These are phyloP conservation scores for Raphanus hybrid DNA, from an alignment of 441 rosid species.

Conservation along the genomic window DNA sequence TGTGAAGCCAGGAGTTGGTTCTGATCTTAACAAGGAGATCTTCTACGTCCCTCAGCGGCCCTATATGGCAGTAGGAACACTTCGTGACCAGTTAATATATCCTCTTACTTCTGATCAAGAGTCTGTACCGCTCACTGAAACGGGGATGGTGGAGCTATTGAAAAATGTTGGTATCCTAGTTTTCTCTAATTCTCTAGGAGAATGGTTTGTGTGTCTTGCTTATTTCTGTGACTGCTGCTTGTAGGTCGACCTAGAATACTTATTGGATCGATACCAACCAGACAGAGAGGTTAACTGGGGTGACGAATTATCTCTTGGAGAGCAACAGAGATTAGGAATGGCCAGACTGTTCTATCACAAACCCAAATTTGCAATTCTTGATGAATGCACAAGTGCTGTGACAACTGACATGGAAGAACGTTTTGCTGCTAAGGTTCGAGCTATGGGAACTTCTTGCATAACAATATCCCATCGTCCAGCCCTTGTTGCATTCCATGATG, in stretches of 20 bases:
- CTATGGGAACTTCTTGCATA: slow-evolving; percentile 99
- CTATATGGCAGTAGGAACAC: slow-evolving; percentile 97
- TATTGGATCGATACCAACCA: too few species aligned
- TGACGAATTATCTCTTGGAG: slow-evolving; percentile 97
- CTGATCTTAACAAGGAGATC: slow-evolving; percentile 98
- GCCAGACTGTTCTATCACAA: slow-evolving; percentile 98
- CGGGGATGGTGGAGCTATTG: slow-evolving; percentile 92
- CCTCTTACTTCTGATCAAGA: slow-evolving; percentile 88
- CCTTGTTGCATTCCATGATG: slow-evolving; percentile 96
- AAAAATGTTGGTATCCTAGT: slow-evolving; percentile 68
- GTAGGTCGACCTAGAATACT: too few species aligned
- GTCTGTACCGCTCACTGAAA: slow-evolving; percentile 66
- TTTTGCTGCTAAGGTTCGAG: slow-evolving; percentile 94
- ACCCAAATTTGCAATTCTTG: slow-evolving; percentile 99
- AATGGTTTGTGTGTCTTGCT: too few species aligned
- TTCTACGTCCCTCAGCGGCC: slow-evolving; percentile 99
- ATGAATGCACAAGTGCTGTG: slow-evolving; percentile 99
- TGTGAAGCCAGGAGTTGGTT: slow-evolving; percentile 99
- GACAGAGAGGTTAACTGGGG: slow-evolving; percentile 54
- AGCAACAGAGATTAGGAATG: slow-evolving; percentile 99
- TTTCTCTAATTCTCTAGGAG: too few species aligned
- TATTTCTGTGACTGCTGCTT: too few species aligned
- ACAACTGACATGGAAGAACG: slow-evolving; percentile 99
- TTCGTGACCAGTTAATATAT: slow-evolving; percentile 97
- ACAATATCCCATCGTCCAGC: slow-evolving; percentile 99